Evolutionary conservation across 495 filamentous ascomycete genomes (phyloP).

Genomic region (Durotheca rogersii): DNA sequence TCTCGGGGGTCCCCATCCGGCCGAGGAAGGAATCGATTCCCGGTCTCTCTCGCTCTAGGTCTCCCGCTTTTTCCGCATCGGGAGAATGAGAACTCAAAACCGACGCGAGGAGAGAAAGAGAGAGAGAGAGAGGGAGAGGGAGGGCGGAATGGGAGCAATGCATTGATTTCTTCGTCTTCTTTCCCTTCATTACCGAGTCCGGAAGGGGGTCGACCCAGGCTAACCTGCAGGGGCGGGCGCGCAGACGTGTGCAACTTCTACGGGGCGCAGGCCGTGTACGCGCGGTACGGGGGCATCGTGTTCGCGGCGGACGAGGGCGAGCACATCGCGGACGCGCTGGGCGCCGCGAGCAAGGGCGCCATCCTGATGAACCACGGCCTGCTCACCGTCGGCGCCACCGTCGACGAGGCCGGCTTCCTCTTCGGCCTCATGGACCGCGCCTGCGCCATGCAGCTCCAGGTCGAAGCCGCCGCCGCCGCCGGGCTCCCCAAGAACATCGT

Average conservation of each 20-base stretch:
- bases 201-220: background rate
- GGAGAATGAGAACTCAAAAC: background rate
- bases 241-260: conserved; percentile 58
- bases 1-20: conserved; percentile 12
- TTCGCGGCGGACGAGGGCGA: conserved; percentile 52
- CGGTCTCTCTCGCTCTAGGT: too few relatives aligned
- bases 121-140: background rate
- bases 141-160: too few relatives aligned
- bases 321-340: conserved; percentile 52
- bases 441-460: conserved; percentile 52
- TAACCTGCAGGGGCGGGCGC: background rate
- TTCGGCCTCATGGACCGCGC: conserved; percentile 53
- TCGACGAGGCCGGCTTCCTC: conserved; percentile 57
- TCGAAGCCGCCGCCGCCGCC: conserved; percentile 50
- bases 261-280: conserved; percentile 52
- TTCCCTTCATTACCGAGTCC: too few relatives aligned
- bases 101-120: background rate
- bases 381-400: conserved; percentile 53
- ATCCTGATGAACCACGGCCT: conserved; percentile 59
- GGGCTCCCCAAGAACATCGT: conserved; percentile 46
- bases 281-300: conserved; percentile 58
- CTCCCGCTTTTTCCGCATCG: background rate
- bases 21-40: conserved; percentile 21
- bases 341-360: conserved; percentile 44
- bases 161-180: too few relatives aligned